A percentile compares a stretch with the other conserved stretches of the same genome.
Evolutionary conservation across 106 monocot genomes (phyloP).

Genomic region (Acorus gramineus): DNA sequence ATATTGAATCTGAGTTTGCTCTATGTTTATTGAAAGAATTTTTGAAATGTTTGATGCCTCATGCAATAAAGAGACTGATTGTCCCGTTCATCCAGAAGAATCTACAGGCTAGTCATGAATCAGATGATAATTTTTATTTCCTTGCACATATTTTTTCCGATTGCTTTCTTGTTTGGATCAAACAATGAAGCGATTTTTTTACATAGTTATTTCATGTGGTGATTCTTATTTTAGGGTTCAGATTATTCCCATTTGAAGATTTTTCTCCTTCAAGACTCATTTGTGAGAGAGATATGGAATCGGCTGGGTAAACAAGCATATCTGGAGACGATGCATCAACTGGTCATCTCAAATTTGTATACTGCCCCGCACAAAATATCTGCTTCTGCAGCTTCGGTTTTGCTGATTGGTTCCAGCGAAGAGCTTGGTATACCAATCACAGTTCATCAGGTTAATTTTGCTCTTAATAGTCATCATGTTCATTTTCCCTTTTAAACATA

Average conservation of each 20-base stretch:
- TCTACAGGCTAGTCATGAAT: conserved; percentile 61
- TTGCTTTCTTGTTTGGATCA: background rate
- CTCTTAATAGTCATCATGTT: background rate
- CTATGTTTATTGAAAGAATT: conserved; percentile 71
- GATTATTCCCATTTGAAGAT: conserved; percentile 83
- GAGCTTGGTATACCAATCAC: conserved; percentile 93
- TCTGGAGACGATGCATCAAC: conserved; percentile 74
- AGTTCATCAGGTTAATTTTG: conserved; percentile 61
- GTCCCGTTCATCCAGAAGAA: conserved; percentile 85
- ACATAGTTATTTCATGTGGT: background rate
- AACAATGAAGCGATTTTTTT: background rate
- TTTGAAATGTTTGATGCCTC: conserved; percentile 53
- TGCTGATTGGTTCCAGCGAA: conserved; percentile 81
- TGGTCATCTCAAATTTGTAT: conserved; percentile 59
- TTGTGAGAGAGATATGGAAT: conserved; percentile 80
- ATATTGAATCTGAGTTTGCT: conserved; percentile 70
- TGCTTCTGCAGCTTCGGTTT: conserved; percentile 70
- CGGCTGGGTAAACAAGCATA: conserved; percentile 76
- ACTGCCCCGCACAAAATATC: conserved; percentile 55
- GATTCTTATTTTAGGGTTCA: conserved; percentile 27
- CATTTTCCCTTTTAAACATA: background rate
- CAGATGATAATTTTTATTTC: conserved; percentile 3
- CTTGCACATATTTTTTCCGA: conserved; percentile 3
- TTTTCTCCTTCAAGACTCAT: conserved; percentile 86
- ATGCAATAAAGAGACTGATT: conserved; percentile 45